phyloP scores from a whole-genome alignment of 2,329 filamentous ascomycete genomes.

The Ophiocordyceps camponoti-saundersi region DNA sequence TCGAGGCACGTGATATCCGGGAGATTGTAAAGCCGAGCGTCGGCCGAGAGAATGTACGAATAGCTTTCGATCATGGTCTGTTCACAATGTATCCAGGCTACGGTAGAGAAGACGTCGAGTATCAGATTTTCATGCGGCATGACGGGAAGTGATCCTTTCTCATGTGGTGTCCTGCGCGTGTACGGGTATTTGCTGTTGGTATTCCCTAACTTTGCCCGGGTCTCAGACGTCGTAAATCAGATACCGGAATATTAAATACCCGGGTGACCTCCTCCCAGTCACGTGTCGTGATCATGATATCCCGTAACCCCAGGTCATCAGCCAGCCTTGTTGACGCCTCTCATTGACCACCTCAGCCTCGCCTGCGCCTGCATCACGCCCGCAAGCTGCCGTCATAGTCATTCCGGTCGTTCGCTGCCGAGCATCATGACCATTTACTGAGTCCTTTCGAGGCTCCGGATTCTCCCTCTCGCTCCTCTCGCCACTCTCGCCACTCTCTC shows the following conservation, averaged over 20 bases:
- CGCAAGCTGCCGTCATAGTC: not conserved
- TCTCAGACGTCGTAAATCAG: too few species aligned
- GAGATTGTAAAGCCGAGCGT: too few species aligned
- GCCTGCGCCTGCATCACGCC: not conserved
- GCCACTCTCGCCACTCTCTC: not conserved
- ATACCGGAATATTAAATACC: not conserved
- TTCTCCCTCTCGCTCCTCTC: not conserved
- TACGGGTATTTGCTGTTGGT: too few species aligned
- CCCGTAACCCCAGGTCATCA: too few species aligned
- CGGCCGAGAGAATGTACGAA: not conserved
- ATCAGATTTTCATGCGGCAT: too few species aligned
- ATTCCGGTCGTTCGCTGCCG: not conserved
- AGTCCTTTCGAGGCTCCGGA: not conserved
- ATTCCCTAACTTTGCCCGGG: too few species aligned
- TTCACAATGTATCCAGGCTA: too few species aligned
- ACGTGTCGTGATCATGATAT: not conserved
- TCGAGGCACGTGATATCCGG: not conserved
- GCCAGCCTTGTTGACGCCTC: not conserved
- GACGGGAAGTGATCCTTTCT: too few species aligned
- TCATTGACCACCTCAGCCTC: not conserved
- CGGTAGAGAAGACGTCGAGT: too few species aligned
- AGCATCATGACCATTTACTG: not conserved
- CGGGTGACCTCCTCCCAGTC: not conserved
- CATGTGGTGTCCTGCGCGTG: too few species aligned
- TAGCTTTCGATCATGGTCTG: too few species aligned